Conservation (phyloP, 208 protist genomes). For the Trypanosoma theileri region DNA sequence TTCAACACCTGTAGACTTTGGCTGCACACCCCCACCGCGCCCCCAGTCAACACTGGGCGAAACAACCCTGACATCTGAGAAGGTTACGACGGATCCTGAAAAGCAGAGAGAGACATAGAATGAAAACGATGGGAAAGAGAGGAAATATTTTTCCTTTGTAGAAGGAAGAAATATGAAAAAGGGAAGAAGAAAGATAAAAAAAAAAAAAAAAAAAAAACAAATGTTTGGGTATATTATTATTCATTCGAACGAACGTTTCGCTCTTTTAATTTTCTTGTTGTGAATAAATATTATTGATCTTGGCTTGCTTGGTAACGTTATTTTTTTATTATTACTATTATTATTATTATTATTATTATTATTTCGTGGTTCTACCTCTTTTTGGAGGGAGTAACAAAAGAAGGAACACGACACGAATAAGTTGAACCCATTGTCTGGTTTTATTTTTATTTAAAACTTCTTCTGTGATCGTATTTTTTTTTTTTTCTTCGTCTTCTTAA, state of each 20-base stretch:
- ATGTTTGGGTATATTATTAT: not conserved
- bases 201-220: not conserved
- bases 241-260: not conserved
- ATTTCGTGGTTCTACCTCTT: not conserved
- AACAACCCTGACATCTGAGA: not conserved
- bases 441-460: constrained; percentile 5
- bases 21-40: constrained; percentile 47
- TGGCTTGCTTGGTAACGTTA: too few relatives aligned
- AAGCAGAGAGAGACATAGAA: not conserved
- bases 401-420: too few relatives aligned
- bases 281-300: too few relatives aligned
- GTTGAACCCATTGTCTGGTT: not conserved
- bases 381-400: not conserved
- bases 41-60: not conserved
- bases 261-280: not conserved
- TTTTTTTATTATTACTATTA: not conserved
- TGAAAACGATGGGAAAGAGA: not conserved
- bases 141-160: too few relatives aligned
- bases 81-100: not conserved
- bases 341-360: not conserved
- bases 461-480: constrained; percentile 10
- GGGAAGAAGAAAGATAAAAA: not conserved
- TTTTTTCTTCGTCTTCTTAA: constrained; percentile 4
- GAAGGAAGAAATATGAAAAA: not conserved
- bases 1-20: constrained; percentile 28